Percentiles rank a stretch among this genome's conserved stretches.
These are phyloP conservation scores for Claviceps sp. DNA, from an alignment of 2,329 filamentous ascomycete genomes.

Conservation along the genomic window DNA sequence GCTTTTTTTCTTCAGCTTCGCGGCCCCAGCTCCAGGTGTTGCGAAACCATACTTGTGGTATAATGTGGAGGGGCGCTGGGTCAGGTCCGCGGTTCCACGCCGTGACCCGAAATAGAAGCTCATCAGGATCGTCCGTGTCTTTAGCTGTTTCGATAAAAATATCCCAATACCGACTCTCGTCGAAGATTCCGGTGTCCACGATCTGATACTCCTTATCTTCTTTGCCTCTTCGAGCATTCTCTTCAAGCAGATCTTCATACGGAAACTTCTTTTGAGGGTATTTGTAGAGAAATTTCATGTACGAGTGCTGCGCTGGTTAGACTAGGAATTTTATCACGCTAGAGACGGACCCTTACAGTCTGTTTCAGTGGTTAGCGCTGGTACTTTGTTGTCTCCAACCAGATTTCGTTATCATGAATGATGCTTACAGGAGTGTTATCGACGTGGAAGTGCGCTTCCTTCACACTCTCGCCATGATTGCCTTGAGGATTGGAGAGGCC, in stretches of 20 bases:
- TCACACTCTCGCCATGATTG: constrained; percentile 94
- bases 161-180: constrained; percentile 89
- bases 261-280: constrained; percentile 87
- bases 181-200: constrained; percentile 75
- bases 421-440: constrained; percentile 69
- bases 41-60: constrained; percentile 92
- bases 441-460: constrained; percentile 90
- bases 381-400: not conserved
- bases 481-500: constrained; percentile 92
- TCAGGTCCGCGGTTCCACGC: constrained; percentile 93
- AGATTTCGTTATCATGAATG: not conserved
- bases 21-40: constrained; percentile 96
- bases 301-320: constrained; percentile 57
- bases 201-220: constrained; percentile 83
- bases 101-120: constrained; percentile 85
- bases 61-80: constrained; percentile 78
- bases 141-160: constrained; percentile 96
- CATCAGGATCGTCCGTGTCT: constrained; percentile 80
- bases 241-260: constrained; percentile 74
- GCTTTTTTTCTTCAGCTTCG: constrained; percentile 63
- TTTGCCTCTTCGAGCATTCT: constrained; percentile 66
- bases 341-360: constrained; percentile 27
- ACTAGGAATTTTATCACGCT: not conserved
- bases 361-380: constrained; percentile 16
- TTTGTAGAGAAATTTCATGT: constrained; percentile 99